Percentiles rank a stretch among this genome's conserved stretches.
phyloP scores from a whole-genome alignment of 2,329 filamentous ascomycete species.

The Stagonosporopsis vannaccii region DNA sequence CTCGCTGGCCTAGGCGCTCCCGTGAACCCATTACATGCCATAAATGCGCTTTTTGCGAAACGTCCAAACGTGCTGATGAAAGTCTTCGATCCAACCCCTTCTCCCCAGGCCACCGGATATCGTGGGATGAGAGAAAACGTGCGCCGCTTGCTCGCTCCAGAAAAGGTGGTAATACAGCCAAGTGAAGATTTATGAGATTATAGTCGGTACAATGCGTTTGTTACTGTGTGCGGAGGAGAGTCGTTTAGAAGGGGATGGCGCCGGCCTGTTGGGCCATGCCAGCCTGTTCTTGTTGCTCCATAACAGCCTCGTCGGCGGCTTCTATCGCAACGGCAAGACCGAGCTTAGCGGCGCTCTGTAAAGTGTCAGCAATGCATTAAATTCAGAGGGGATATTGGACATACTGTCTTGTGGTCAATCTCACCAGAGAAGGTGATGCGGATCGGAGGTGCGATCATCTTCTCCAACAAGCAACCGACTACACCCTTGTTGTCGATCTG shows the following conservation, averaged over 20 bases:
- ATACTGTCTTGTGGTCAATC: conserved; percentile 93
- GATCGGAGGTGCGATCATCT: conserved; percentile 91
- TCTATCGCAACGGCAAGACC: conserved; percentile 83
- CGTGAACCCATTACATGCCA: conserved; percentile 31
- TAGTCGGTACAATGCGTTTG: conserved; percentile 38
- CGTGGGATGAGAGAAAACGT: conserved; percentile 34
- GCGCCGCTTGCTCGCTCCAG: conserved; percentile 37
- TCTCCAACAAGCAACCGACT: conserved; percentile 90
- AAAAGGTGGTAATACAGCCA: conserved; percentile 51
- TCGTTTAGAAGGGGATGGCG: conserved; percentile 51
- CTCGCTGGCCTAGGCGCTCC: conserved; percentile 10
- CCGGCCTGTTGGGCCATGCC: conserved; percentile 36
- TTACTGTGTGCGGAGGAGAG: conserved; percentile 12
- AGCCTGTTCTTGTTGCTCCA: conserved; percentile 50
- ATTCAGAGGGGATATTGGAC: conserved; percentile 39
- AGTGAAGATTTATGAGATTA: conserved; percentile 49
- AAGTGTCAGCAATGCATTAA: conserved; percentile 30
- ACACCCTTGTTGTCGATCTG: conserved; percentile 96
- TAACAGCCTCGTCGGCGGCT: conserved; percentile 51
- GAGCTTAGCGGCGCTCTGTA: conserved; percentile 90
- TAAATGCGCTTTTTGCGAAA: conserved; percentile 35
- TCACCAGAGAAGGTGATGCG: conserved; percentile 95
- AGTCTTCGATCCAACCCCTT: conserved; percentile 31
- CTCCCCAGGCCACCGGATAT: conserved; percentile 35
- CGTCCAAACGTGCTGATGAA: conserved; percentile 25